Percentiles rank a stretch among this genome's conserved stretches.
phyloP scores from a whole-genome alignment of 2,329 filamentous ascomycete genomes.

The Ascocoryne sarcoides region DNA sequence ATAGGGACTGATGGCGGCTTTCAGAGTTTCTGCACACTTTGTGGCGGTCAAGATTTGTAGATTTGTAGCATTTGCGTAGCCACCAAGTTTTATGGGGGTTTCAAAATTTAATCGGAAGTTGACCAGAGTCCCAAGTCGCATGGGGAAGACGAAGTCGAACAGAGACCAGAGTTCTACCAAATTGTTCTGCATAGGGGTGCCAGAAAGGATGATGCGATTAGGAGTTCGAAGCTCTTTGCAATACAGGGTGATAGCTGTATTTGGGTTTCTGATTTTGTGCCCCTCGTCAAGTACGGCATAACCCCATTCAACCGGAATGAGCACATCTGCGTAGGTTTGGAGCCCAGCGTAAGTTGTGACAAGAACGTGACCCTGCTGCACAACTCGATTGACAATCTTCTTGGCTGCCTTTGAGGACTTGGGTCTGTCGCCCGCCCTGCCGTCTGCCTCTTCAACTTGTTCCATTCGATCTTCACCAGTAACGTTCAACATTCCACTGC shows the following conservation, averaged over 20 bases:
- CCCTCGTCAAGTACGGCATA: constrained; percentile 95
- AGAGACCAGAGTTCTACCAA: constrained; percentile 91
- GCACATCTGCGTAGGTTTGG: constrained; percentile 78
- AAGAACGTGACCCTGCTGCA: constrained; percentile 79
- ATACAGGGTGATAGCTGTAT: constrained; percentile 86
- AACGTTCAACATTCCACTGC: constrained; percentile 90
- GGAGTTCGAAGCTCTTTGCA: constrained; percentile 89
- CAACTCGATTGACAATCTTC: constrained; percentile 73
- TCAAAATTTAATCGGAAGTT: constrained; percentile 90
- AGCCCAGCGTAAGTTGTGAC: constrained; percentile 94
- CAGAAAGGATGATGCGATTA: constrained; percentile 87
- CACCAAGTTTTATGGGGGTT: constrained; percentile 84
- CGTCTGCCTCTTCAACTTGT: constrained; percentile 44
- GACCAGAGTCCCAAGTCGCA: constrained; percentile 85
- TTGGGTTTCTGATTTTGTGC: constrained; percentile 96
- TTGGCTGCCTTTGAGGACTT: constrained; percentile 62
- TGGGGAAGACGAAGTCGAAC: constrained; percentile 96
- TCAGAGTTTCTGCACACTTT: constrained; percentile 87
- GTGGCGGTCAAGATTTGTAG: constrained; percentile 90
- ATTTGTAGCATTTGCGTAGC: constrained; percentile 92
- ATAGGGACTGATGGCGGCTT: constrained; percentile 89
- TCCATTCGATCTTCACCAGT: constrained; percentile 52
- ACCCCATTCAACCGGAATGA: constrained; percentile 81
- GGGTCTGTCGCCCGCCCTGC: constrained; percentile 30
- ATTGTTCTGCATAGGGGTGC: constrained; percentile 97